Percentiles rank a stretch among this genome's conserved stretches.
Conservation (phyloP, 2,329 filamentous ascomycete species). For the Geosmithia putterillii region DNA sequence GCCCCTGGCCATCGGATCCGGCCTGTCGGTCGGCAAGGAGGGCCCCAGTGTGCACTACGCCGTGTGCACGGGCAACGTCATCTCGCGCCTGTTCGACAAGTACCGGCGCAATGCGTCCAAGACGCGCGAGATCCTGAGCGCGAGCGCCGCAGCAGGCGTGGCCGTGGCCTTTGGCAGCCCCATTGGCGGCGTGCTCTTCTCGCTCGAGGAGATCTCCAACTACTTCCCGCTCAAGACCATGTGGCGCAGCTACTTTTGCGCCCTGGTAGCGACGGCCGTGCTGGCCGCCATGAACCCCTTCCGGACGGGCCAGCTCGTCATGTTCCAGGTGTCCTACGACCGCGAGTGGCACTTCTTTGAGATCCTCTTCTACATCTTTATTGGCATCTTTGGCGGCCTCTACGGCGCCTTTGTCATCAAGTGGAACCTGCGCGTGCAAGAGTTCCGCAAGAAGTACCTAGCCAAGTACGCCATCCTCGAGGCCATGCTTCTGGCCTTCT, state of each 20-base stretch:
- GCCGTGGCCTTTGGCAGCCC: conserved; percentile 95
- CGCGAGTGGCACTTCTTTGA: conserved; percentile 98
- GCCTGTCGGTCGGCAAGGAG: conserved; percentile 91
- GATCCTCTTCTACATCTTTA: conserved; percentile 77
- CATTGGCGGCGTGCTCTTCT: conserved; percentile 93
- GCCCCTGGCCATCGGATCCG: conserved; percentile 85
- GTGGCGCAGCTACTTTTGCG: conserved; percentile 97
- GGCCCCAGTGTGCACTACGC: conserved; percentile 98
- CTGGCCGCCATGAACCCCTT: conserved; percentile 96
- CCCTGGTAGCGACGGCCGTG: conserved; percentile 84
- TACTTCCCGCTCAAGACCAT: conserved; percentile 95
- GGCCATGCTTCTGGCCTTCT: conserved; percentile 67
- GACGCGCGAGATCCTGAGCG: conserved; percentile 87
- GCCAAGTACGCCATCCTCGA: conserved; percentile 75
- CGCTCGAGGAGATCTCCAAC: conserved; percentile 93
- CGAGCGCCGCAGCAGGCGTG: conserved; percentile 87
- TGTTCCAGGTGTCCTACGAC: conserved; percentile 97
- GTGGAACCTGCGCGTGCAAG: conserved; percentile 84
- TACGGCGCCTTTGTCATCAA: conserved; percentile 97
- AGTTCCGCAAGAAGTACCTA: conserved; percentile 90
- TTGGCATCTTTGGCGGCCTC: conserved; percentile 85
- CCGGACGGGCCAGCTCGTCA: conserved; percentile 90
- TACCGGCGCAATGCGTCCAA: conserved; percentile 88
- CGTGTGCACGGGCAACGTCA: conserved; percentile 93
- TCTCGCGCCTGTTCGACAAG: conserved; percentile 84